Evolutionary conservation across 129 eudicot species (phyloP).

Genomic region (Lactuca saligna): DNA sequence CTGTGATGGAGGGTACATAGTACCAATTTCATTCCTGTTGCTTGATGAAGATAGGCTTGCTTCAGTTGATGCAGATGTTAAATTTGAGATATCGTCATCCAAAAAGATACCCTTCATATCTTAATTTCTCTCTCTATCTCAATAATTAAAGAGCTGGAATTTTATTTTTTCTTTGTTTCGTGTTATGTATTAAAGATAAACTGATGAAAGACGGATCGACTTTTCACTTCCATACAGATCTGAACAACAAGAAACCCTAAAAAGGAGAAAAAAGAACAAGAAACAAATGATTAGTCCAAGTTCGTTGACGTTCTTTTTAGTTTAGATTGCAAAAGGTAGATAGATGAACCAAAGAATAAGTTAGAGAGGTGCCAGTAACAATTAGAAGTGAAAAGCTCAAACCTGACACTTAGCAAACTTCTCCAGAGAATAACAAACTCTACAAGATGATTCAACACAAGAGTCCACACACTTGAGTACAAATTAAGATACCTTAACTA

Average conservation of each 20-base stretch:
- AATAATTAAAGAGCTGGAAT: conserved; percentile 10
- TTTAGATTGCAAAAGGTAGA: conserved; percentile 15
- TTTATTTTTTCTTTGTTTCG: conserved; percentile 19
- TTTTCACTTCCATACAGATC: conserved; percentile 29
- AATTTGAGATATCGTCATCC: conserved; percentile 64
- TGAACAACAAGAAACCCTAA: conserved; percentile 42
- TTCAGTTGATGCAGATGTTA: conserved; percentile 77
- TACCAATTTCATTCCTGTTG: conserved; percentile 56
- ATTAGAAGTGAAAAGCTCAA: conserved; percentile 41
- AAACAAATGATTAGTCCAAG: conserved; percentile 26
- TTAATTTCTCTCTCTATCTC: conserved; percentile 24
- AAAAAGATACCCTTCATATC: conserved; percentile 48
- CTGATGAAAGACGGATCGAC: conserved; percentile 24
- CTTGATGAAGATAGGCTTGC: conserved; percentile 63
- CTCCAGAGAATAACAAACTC: conserved; percentile 24
- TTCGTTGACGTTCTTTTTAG: conserved; percentile 12
- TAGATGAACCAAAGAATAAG: conserved; percentile 28
- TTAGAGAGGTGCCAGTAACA: conserved; percentile 23
- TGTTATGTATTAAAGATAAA: conserved; percentile 21
- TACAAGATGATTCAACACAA: conserved; percentile 41
- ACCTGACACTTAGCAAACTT: conserved; percentile 41
- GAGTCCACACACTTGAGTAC: conserved; percentile 42
- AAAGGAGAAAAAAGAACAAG: conserved; percentile 26
- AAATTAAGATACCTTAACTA: conserved; percentile 32
- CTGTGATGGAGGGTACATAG: conserved; percentile 48